These are phyloP conservation scores for Trichoderma sp. DNA, from an alignment of 2,329 filamentous ascomycete genomes.

Conservation along the genomic window DNA sequence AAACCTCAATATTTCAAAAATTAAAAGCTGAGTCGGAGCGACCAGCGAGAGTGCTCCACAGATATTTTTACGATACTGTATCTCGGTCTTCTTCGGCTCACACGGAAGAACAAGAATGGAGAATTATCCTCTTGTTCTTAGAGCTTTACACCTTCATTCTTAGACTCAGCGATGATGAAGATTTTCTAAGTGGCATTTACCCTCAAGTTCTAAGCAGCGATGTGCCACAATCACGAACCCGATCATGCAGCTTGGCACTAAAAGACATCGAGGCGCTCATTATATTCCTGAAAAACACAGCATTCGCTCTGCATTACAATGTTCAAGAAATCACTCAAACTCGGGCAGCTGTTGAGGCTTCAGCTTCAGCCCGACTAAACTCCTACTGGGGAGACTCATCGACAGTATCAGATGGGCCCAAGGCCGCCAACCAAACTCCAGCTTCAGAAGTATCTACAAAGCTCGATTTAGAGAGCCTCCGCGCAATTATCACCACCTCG, in stretches of 20 bases:
- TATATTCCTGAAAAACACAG: constrained; percentile 85
- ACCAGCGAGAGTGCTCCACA: constrained; percentile 38
- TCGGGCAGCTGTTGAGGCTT: constrained; percentile 33
- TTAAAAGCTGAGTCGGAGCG: constrained; percentile 39
- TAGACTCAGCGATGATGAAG: constrained; percentile 92
- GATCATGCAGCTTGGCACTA: constrained; percentile 70
- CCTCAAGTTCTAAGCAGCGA: constrained; percentile 45
- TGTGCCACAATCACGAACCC: constrained; percentile 53
- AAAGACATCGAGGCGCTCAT: constrained; percentile 74
- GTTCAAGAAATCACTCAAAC: constrained; percentile 61
- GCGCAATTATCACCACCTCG: constrained; percentile 76
- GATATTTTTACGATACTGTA: constrained; percentile 41
- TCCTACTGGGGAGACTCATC: constrained; percentile 34
- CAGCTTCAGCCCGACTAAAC: constrained; percentile 37
- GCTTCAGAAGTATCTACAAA: constrained; percentile 33
- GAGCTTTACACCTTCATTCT: constrained; percentile 93
- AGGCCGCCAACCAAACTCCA: not conserved
- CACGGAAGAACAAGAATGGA: constrained; percentile 69
- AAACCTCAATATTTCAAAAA: constrained; percentile 48
- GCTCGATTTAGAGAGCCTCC: constrained; percentile 75
- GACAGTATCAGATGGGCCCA: not conserved
- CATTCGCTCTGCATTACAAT: constrained; percentile 87
- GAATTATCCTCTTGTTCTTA: constrained; percentile 84
- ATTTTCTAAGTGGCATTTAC: constrained; percentile 73
- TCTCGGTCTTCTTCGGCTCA: constrained; percentile 31